A percentile compares a stretch with the other conserved stretches of the same genome.
phyloP scores from a whole-genome alignment of 495 filamentous ascomycete species.

The Neurospora terricola region DNA sequence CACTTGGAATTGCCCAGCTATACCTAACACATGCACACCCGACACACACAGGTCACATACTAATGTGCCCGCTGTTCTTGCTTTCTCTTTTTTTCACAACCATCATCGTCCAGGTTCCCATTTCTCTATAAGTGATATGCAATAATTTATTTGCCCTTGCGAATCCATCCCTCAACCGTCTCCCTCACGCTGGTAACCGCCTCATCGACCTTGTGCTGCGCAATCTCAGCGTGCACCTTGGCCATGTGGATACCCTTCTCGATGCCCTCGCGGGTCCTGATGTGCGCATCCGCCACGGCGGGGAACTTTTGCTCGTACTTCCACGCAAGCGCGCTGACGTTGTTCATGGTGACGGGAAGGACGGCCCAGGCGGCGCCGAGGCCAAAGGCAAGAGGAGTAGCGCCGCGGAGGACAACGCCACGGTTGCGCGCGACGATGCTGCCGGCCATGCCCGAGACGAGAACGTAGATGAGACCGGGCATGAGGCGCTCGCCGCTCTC shows the following conservation, averaged over 20 bases:
- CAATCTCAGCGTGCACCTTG: slow-evolving; percentile 59
- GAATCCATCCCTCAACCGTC: slow-evolving; percentile 76
- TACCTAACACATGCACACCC: not conserved
- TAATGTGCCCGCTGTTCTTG: not conserved
- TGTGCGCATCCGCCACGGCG: slow-evolving; percentile 65
- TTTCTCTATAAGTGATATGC: not conserved
- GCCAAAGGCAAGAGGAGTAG: slow-evolving; percentile 61
- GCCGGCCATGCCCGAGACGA: slow-evolving; percentile 86
- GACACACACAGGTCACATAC: not conserved
- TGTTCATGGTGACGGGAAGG: slow-evolving; percentile 69
- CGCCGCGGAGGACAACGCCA: slow-evolving; percentile 63
- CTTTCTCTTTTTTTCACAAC: not conserved
- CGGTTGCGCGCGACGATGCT: slow-evolving; percentile 80
- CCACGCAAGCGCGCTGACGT: slow-evolving; percentile 77
- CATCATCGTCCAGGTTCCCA: not conserved
- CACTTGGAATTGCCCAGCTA: not conserved
- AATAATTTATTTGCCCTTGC: slow-evolving; percentile 59
- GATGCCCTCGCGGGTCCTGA: slow-evolving; percentile 52
- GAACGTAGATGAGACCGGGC: slow-evolving; percentile 79
- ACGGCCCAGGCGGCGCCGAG: slow-evolving; percentile 64
- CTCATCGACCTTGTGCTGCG: slow-evolving; percentile 63
- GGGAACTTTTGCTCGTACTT: slow-evolving; percentile 81
- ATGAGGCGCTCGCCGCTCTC: slow-evolving; percentile 75
- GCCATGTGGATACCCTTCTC: slow-evolving; percentile 60
- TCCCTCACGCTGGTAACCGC: slow-evolving; percentile 63